Conservation (phyloP, 228 moss, liverwort and hornwort species). For the Sphagnum fallax region DNA sequence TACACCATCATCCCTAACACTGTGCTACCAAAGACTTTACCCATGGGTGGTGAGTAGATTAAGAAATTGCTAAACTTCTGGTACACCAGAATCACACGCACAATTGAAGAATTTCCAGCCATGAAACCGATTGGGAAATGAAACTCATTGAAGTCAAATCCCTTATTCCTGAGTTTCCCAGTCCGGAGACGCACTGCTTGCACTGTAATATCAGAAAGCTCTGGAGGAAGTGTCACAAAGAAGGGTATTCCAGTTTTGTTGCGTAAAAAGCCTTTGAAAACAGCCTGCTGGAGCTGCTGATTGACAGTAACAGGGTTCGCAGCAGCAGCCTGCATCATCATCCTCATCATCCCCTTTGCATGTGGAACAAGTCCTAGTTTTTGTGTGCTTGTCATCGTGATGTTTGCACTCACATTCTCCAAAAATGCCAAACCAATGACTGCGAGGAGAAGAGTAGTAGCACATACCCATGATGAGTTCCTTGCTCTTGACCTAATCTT, state of each 20-base stretch:
- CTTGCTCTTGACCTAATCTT: too few relatives aligned
- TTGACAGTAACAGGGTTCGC: too few relatives aligned
- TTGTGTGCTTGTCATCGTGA: too few relatives aligned
- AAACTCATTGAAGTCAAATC: constrained; percentile 37
- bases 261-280: constrained; percentile 25
- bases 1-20: constrained; percentile 65
- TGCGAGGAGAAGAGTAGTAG: too few relatives aligned
- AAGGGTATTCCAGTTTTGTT: constrained; percentile 28
- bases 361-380: too few relatives aligned
- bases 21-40: constrained; percentile 36
- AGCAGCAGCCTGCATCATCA: too few relatives aligned
- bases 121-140: constrained; percentile 33
- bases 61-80: constrained; percentile 47
- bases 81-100: constrained; percentile 68
- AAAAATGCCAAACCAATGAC: too few relatives aligned
- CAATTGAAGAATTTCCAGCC: constrained; percentile 18
- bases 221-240: constrained; percentile 17
- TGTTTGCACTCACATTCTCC: too few relatives aligned
- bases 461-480: too few relatives aligned
- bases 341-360: too few relatives aligned
- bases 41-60: constrained; percentile 24
- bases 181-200: constrained; percentile 61
- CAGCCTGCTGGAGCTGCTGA: constrained; percentile 17
- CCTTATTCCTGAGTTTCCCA: constrained; percentile 53
- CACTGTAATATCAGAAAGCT: constrained; percentile 40